These are phyloP conservation scores for Fusarium hainanense DNA, from an alignment of 2,329 filamentous ascomycete genomes.

Conservation along the genomic window DNA sequence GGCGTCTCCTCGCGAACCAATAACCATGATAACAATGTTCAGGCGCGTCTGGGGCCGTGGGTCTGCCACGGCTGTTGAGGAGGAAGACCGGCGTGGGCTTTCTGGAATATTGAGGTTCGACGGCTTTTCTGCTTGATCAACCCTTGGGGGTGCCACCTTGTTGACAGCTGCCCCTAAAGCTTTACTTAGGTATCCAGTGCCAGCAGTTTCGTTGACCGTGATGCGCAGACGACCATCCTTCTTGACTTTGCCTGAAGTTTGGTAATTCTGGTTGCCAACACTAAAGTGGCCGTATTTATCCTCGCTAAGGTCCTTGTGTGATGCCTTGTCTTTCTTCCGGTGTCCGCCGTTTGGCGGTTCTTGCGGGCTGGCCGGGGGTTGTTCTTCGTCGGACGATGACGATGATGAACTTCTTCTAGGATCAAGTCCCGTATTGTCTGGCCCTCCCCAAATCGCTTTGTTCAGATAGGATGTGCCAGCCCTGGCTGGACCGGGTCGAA, in stretches of 20 bases:
- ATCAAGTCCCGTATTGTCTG: background rate
- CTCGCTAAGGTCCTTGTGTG: constrained; percentile 38
- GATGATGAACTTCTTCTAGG: constrained; percentile 31
- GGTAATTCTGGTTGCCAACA: constrained; percentile 72
- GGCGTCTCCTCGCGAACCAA: constrained; percentile 82
- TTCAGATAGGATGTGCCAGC: constrained; percentile 40
- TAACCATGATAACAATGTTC: constrained; percentile 87
- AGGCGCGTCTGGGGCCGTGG: constrained; percentile 60
- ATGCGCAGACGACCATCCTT: constrained; percentile 78
- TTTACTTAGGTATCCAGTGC: constrained; percentile 78
- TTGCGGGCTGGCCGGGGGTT: background rate
- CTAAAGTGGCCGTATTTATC: constrained; percentile 56
- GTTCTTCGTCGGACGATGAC: constrained; percentile 18
- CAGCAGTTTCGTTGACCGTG: constrained; percentile 75
- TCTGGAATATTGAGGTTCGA: constrained; percentile 28
- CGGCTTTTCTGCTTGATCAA: constrained; percentile 1
- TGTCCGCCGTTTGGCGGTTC: background rate
- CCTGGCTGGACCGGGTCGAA: constrained; percentile 35
- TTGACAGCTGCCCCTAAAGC: constrained; percentile 74
- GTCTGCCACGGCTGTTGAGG: constrained; percentile 48
- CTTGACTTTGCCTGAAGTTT: constrained; percentile 72
- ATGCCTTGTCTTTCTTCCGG: constrained; percentile 5
- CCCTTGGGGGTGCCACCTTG: constrained; percentile 39
- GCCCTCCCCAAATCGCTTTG: constrained; percentile 36
- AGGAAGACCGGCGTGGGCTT: constrained; percentile 44